Percentiles rank a stretch among this genome's conserved stretches.
phyloP scores from a whole-genome alignment of 2,329 filamentous ascomycete genomes.

The Passalora sequoiae region DNA sequence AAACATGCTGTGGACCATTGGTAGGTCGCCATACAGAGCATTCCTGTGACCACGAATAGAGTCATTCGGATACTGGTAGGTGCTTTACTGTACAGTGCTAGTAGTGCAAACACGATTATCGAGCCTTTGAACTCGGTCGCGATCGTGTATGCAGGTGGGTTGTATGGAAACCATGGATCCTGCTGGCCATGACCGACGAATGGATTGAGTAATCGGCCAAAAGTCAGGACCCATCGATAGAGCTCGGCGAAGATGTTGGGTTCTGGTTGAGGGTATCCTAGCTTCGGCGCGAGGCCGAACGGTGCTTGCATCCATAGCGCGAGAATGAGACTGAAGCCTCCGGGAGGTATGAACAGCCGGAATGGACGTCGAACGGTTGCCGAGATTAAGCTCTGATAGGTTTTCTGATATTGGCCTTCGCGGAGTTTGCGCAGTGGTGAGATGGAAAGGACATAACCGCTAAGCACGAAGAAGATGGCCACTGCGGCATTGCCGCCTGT shows the following conservation, averaged over 20 bases:
- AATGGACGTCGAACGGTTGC: conserved; percentile 16
- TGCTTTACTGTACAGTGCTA: conserved; percentile 6
- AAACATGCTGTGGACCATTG: conserved; percentile 20
- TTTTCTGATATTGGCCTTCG: conserved; percentile 5
- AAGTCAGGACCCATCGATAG: conserved; percentile 10
- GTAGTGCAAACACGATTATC: conserved; percentile 18
- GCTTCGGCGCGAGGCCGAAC: conserved; percentile 17
- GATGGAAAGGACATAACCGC: conserved; percentile 44
- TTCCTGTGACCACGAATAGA: conserved; percentile 8
- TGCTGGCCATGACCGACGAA: conserved; percentile 15
- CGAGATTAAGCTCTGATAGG: conserved; percentile 9
- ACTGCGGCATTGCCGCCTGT: conserved; percentile 57
- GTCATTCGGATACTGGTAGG: conserved; percentile 1
- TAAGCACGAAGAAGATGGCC: conserved; percentile 48
- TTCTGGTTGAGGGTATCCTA: conserved; percentile 17
- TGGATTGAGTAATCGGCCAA: conserved; percentile 11
- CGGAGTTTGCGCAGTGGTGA: conserved; percentile 18
- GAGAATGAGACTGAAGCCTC: conserved; percentile 11
- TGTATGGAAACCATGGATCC: conserved; percentile 19
- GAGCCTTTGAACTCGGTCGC: conserved; percentile 22
- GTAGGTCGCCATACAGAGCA: conserved; percentile 11
- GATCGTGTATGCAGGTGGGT: conserved; percentile 23
- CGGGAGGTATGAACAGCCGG: conserved; percentile 18
- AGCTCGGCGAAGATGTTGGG: conserved; percentile 13
- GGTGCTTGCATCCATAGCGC: conserved; percentile 17